phyloP scores from a whole-genome alignment of 2,329 filamentous ascomycete species.

The Penicillium sp. region DNA sequence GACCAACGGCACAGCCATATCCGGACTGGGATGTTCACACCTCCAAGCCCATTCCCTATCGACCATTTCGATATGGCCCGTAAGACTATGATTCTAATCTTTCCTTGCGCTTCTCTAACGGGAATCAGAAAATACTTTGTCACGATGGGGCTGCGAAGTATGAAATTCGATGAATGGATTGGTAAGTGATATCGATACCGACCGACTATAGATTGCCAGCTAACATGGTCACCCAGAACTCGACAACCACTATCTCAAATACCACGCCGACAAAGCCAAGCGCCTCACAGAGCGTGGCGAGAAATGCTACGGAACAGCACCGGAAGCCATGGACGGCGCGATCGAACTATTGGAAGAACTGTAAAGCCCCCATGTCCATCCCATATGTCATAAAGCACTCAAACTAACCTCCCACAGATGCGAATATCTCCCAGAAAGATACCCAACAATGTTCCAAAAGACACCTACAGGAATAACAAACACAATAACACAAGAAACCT shows the following conservation, averaged over 20 bases:
- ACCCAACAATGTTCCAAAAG: constrained; percentile 68
- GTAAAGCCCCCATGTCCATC: constrained; percentile 24
- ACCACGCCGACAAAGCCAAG: constrained; percentile 68
- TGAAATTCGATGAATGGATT: constrained; percentile 75
- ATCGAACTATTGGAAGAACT: constrained; percentile 77
- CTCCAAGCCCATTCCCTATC: constrained; percentile 75
- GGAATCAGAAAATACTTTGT: constrained; percentile 63
- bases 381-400: neutral
- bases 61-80: constrained; percentile 75
- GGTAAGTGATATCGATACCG: constrained; percentile 26
- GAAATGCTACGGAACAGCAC: constrained; percentile 69
- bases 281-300: constrained; percentile 67
- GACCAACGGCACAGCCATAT: constrained; percentile 63
- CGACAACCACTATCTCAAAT: constrained; percentile 75
- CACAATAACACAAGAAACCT: constrained; percentile 67
- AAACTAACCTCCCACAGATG: constrained; percentile 29
- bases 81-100: constrained; percentile 28
- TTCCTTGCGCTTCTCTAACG: constrained; percentile 1
- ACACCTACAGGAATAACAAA: constrained; percentile 70
- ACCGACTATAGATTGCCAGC: neutral
- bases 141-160: constrained; percentile 73
- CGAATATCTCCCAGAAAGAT: constrained; percentile 71
- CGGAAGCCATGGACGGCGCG: constrained; percentile 70
- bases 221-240: constrained; percentile 56
- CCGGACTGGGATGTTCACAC: constrained; percentile 66